A percentile compares a stretch with the other conserved stretches of the same genome.
Conservation (phyloP, 495 filamentous ascomycete species). For the Aspergillus homomorphus region DNA sequence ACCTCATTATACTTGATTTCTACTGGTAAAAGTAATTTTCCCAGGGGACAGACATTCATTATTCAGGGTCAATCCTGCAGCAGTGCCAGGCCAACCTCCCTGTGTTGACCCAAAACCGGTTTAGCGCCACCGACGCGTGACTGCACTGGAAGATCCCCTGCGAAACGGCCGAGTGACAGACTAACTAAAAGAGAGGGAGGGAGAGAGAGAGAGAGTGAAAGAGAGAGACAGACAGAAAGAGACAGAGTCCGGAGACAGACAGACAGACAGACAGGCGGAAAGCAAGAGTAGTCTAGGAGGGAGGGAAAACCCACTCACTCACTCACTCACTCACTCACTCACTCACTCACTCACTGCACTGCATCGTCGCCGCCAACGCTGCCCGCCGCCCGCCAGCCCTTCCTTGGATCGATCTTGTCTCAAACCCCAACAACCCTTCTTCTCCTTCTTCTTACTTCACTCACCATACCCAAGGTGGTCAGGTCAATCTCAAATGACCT, state of each 20-base stretch:
- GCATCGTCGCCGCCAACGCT: too few species aligned
- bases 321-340: too few species aligned
- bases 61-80: neutral
- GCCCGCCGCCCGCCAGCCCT: constrained; percentile 20
- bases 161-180: constrained; percentile 20
- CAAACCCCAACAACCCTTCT: constrained; percentile 17
- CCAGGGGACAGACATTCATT: neutral
- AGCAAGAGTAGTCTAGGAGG: too few species aligned
- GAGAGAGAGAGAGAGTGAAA: constrained; percentile 1
- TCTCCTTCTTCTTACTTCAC: constrained; percentile 11
- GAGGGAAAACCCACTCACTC: too few species aligned
- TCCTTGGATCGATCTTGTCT: constrained; percentile 31
- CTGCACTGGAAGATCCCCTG: constrained; percentile 33
- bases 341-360: too few species aligned
- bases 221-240: too few species aligned
- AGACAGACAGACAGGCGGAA: too few species aligned
- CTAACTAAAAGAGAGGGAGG: neutral
- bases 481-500: constrained; percentile 28
- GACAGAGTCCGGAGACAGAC: too few species aligned
- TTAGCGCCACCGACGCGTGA: constrained; percentile 48
- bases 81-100: constrained; percentile 15
- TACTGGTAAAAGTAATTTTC: neutral
- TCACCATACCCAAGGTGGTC: constrained; percentile 27
- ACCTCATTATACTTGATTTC: neutral
- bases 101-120: constrained; percentile 19